phyloP scores from a whole-genome alignment of 116 monocot species.

The Iris pallida region DNA sequence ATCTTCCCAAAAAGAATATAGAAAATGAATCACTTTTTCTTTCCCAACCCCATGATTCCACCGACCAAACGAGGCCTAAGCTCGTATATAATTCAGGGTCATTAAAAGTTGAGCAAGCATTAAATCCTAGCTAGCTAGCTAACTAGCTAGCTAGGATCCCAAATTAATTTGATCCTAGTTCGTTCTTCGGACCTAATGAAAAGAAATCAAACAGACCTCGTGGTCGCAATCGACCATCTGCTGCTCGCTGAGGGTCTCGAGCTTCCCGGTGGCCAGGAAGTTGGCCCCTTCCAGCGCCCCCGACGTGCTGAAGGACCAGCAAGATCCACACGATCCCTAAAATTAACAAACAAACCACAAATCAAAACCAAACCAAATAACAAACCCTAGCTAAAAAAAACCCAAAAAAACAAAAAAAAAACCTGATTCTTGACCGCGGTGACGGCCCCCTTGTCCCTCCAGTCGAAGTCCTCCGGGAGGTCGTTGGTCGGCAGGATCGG shows the following conservation, averaged over 20 bases:
- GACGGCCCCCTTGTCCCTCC: conserved; percentile 86
- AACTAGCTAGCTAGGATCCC: too few species aligned
- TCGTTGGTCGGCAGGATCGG: conserved; percentile 66
- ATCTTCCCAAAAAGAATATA: too few species aligned
- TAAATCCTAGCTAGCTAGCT: too few species aligned
- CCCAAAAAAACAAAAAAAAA: not conserved
- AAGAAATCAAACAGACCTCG: conserved; percentile 34
- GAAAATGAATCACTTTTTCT: too few species aligned
- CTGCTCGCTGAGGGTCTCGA: conserved; percentile 77
- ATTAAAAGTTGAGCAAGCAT: too few species aligned
- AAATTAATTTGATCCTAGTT: too few species aligned
- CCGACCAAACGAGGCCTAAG: too few species aligned
- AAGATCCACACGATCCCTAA: conserved; percentile 84
- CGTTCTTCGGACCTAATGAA: too few species aligned
- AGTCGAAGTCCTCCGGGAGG: conserved; percentile 74
- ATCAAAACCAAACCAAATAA: not conserved
- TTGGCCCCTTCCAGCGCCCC: conserved; percentile 86
- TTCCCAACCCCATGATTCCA: too few species aligned
- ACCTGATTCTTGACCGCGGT: conserved; percentile 80
- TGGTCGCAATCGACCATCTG: conserved; percentile 93
- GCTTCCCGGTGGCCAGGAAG: conserved; percentile 70
- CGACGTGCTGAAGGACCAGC: conserved; percentile 93
- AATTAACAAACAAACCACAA: conserved; percentile 6
- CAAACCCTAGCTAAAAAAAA: not conserved
- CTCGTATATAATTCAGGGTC: too few species aligned